Evolutionary conservation across 805 yeast species (phyloP).

Genomic region (Candida ulmi): DNA sequence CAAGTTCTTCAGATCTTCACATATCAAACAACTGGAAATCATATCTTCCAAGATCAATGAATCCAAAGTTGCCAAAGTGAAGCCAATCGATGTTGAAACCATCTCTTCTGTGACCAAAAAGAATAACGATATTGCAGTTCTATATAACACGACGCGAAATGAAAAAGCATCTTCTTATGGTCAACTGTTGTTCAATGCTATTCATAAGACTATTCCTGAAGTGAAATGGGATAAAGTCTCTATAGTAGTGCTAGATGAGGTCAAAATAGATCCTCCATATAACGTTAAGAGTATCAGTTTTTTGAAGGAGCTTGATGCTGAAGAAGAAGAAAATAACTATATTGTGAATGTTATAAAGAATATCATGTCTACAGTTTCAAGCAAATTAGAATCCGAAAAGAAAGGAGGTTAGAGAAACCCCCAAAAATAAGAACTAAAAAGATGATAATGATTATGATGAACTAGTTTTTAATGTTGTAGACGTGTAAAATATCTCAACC

Average conservation of each 20-base stretch:
- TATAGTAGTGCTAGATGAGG: conserved; percentile 42
- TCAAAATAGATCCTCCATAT: conserved; percentile 40
- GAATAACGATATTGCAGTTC: conserved; percentile 19
- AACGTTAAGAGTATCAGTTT: conserved; percentile 21
- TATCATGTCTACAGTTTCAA: conserved; percentile 47
- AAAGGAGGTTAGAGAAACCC: conserved; percentile 47
- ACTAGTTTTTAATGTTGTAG: background rate
- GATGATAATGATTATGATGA: background rate
- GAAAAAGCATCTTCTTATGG: conserved; percentile 36
- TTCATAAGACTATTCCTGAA: conserved; percentile 39
- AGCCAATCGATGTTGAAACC: conserved; percentile 9
- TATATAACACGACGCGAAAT: conserved; percentile 24
- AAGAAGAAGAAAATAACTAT: conserved; percentile 14
- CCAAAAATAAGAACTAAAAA: too few relatives aligned
- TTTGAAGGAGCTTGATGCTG: conserved; percentile 4
- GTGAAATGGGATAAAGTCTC: conserved; percentile 38
- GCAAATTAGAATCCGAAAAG: conserved; percentile 34
- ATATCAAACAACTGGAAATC: conserved; percentile 48
- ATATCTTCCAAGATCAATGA: conserved; percentile 32
- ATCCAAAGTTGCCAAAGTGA: conserved; percentile 12
- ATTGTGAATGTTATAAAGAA: conserved; percentile 37
- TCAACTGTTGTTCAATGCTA: conserved; percentile 37
- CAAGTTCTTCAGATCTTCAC: conserved; percentile 50
- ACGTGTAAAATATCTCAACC: conserved; percentile 27
- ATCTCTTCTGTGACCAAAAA: conserved; percentile 11